These are phyloP conservation scores for Erodium maritimum DNA, from an alignment of 345 rosid species.

Conservation along the genomic window DNA sequence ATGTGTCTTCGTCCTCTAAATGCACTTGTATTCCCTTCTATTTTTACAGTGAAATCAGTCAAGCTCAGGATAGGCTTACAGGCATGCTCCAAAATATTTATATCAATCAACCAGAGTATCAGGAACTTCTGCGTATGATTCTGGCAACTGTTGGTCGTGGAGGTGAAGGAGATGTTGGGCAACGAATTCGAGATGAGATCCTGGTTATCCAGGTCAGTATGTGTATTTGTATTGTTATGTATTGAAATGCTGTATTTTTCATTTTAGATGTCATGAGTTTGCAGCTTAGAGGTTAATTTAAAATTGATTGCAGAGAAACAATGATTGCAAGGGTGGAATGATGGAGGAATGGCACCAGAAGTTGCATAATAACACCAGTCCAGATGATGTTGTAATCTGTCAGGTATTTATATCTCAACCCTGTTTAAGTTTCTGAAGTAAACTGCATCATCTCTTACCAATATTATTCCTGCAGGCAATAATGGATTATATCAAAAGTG, in stretches of 20 bases:
- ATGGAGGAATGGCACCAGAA: conserved; percentile 99
- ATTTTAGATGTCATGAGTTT: not conserved
- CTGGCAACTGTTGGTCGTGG: conserved; percentile 97
- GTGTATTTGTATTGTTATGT: conserved; percentile 11
- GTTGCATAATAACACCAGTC: conserved; percentile 97
- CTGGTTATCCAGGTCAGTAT: conserved; percentile 80
- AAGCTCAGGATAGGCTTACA: conserved; percentile 94
- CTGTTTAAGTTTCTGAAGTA: conserved; percentile 3
- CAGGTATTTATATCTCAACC: conserved; percentile 45
- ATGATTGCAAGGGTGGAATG: conserved; percentile 93
- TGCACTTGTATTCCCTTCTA: not conserved
- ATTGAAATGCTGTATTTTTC: conserved; percentile 5
- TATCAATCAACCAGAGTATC: conserved; percentile 40
- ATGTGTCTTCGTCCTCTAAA: not conserved
- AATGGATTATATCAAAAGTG: conserved; percentile 63
- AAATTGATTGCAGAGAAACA: conserved; percentile 53
- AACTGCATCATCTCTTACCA: conserved; percentile 4
- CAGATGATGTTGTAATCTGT: conserved; percentile 94
- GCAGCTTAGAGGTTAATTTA: conserved; percentile 5
- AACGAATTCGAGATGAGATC: conserved; percentile 95
- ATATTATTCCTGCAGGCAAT: conserved; percentile 56
- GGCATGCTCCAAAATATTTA: conserved; percentile 58
- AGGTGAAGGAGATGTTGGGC: conserved; percentile 99
- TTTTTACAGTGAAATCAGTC: conserved; percentile 80
- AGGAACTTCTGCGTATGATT: conserved; percentile 77